Conservation (phyloP, 352 stramenopile species). For the Blastocystis sp. region DNA sequence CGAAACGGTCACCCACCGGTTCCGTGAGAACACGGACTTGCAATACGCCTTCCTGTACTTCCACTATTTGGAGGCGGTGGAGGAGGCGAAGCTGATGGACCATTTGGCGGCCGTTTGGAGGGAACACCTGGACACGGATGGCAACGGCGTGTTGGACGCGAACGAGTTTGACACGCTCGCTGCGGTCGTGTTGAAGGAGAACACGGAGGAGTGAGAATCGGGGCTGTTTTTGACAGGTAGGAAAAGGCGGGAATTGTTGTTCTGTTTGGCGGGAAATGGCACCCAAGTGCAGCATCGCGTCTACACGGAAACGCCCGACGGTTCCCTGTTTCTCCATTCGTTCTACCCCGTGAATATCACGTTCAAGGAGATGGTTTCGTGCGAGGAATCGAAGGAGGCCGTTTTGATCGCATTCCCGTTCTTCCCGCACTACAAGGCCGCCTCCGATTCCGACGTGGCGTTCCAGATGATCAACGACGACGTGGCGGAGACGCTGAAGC, state of each 20-base stretch:
- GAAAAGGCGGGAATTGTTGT: not conserved
- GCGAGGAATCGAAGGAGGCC: not conserved
- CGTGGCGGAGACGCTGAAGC: slow-evolving; percentile 77
- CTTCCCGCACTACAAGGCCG: slow-evolving; percentile 70
- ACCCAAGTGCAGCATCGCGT: not conserved
- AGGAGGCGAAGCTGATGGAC: slow-evolving; percentile 75
- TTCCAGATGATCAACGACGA: slow-evolving; percentile 93
- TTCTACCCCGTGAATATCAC: slow-evolving; percentile 8
- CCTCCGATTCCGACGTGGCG: slow-evolving; percentile 77
- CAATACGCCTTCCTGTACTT: slow-evolving; percentile 92
- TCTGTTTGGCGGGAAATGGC: slow-evolving; percentile 22
- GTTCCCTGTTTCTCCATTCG: slow-evolving; percentile 16
- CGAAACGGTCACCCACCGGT: slow-evolving; percentile 76
- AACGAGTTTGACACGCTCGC: slow-evolving; percentile 85
- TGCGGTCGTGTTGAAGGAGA: slow-evolving; percentile 74
- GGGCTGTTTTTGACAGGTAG: not conserved
- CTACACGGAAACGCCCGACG: not conserved
- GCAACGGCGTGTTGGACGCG: slow-evolving; percentile 82
- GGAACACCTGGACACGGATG: slow-evolving; percentile 84
- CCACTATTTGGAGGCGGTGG: slow-evolving; percentile 85
- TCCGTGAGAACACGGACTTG: slow-evolving; percentile 86
- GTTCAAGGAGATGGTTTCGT: not conserved
- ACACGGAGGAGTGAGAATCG: slow-evolving; percentile 21
- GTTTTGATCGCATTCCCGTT: not conserved
- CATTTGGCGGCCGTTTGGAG: slow-evolving; percentile 78